Conservation (phyloP, 2,329 filamentous ascomycete genomes). For the Madurella fahalii region DNA sequence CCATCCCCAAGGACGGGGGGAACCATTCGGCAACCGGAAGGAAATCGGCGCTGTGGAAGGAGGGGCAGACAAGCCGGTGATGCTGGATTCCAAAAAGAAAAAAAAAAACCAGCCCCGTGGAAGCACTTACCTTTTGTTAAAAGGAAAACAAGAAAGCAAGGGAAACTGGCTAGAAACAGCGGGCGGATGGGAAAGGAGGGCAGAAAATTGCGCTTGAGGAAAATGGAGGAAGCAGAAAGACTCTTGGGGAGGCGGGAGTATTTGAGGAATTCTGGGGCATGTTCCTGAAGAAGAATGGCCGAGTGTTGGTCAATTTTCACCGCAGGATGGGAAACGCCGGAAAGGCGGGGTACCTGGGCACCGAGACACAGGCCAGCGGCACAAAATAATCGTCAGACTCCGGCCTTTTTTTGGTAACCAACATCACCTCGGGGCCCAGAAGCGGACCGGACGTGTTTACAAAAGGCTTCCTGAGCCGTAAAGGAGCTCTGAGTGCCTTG, state of each 20-base stretch:
- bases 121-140: constrained; percentile 13
- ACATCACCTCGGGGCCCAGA: no score
- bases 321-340: constrained; percentile 18
- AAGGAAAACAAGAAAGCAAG: constrained; percentile 8
- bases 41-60: neutral
- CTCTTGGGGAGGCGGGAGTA: constrained; percentile 22
- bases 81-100: neutral
- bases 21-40: neutral
- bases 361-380: neutral
- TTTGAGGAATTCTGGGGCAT: constrained; percentile 28
- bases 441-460: neutral
- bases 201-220: constrained; percentile 18
- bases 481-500: constrained; percentile 1
- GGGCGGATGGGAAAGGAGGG: constrained; percentile 8
- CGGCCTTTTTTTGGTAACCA: neutral
- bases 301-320: constrained; percentile 25
- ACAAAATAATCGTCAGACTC: constrained; percentile 19
- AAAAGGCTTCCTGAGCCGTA: neutral
- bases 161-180: constrained; percentile 8
- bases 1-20: neutral
- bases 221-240: constrained; percentile 17
- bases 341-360: constrained; percentile 20
- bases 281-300: constrained; percentile 19
- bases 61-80: neutral
- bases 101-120: neutral